Percentiles rank a stretch among this genome's conserved stretches.
These are phyloP conservation scores for Porogramme epimiltina DNA, from an alignment of 1,284 basidiomycete genomes.

Conservation along the genomic window DNA sequence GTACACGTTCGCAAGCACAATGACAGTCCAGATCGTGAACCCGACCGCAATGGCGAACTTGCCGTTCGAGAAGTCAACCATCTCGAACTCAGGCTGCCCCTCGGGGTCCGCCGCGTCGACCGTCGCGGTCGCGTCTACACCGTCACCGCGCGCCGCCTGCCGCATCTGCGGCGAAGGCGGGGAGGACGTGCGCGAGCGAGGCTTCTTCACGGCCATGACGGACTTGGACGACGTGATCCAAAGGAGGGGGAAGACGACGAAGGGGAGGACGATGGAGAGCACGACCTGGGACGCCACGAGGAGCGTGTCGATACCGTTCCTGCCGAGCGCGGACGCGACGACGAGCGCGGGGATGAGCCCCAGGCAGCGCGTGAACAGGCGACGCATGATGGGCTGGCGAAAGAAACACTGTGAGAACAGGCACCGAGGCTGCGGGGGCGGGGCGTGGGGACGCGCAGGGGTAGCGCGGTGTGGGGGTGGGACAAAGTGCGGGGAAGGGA, in stretches of 20 bases:
- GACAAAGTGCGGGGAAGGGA: conserved; percentile 3
- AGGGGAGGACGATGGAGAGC: conserved; percentile 87
- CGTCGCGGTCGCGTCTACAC: neutral
- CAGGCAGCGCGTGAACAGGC: conserved; percentile 82
- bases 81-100: conserved; percentile 29
- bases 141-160: too few relatives aligned
- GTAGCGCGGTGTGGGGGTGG: too few relatives aligned
- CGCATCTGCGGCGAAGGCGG: too few relatives aligned
- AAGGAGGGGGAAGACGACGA: conserved; percentile 81
- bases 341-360: conserved; percentile 87
- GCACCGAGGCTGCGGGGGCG: too few relatives aligned
- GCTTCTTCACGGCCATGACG: conserved; percentile 65
- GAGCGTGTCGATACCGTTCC: conserved; percentile 76
- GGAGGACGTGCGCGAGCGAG: conserved; percentile 1
- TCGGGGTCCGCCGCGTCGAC: conserved; percentile 12
- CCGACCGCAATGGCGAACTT: conserved; percentile 56
- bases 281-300: conserved; percentile 90
- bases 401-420: neutral
- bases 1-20: conserved; percentile 72
- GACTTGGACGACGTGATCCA: conserved; percentile 71
- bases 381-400: conserved; percentile 74
- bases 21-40: conserved; percentile 61
- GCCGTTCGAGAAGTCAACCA: conserved; percentile 65
- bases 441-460: conserved; percentile 13
- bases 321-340: conserved; percentile 79